Base-by-base conservation (phyloP, 495 filamentous ascomycete genomes). In the Lepidopterella palustris region DNA sequence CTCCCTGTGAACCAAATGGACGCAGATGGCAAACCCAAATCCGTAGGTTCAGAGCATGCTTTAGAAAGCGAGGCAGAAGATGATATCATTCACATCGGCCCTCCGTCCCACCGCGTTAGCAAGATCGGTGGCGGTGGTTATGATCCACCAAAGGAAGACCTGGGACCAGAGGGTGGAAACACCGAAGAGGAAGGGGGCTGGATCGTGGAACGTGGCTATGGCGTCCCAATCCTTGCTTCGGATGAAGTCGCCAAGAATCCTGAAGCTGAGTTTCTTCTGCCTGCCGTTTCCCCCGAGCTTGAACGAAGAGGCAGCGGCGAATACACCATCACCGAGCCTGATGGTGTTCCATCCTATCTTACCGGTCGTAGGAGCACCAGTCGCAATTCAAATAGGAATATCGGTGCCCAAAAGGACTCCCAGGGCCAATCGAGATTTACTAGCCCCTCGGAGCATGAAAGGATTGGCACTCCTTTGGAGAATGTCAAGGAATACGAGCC, bases 401-500 rank as follows among this genome's bases (percentile, higher is more conserved):
- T 79, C 28, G 92, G 88, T 68, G 73, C 84, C 31, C 82, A 84
- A 57, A 78, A 75, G 24, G 72, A 60, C 26, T 65, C 71, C 25
- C 70, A 76, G 13, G 66, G 69, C 47, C 70, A 84, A 18, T 70
- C 78, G 31, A 75, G 81, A 52, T 80, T 74, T 53, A 73, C 73
- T 26, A 80, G 80, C 23, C 78, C 78, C 27, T 78, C 80, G 4
- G 75, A 82, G 27, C 71, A 73, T 39, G 80, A 86, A 40, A 76
- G 78, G 28, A 70, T 72, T 66, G 78, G 77, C 32, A 90, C 87
- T 0, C 89, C 90, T 13, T 76, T 97, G 6, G 89, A 96, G 69
- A 85, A 95, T 66, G 87, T 95, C 0, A 88, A 95, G 57, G 92
- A 96, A 69, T 97, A 96, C 68, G 93, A 97, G 70, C 95, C 93